Percentiles rank a stretch among this genome's conserved stretches.
Evolutionary conservation across 495 filamentous ascomycete species (phyloP).

Genomic region (Hypoxylon intermedium): DNA sequence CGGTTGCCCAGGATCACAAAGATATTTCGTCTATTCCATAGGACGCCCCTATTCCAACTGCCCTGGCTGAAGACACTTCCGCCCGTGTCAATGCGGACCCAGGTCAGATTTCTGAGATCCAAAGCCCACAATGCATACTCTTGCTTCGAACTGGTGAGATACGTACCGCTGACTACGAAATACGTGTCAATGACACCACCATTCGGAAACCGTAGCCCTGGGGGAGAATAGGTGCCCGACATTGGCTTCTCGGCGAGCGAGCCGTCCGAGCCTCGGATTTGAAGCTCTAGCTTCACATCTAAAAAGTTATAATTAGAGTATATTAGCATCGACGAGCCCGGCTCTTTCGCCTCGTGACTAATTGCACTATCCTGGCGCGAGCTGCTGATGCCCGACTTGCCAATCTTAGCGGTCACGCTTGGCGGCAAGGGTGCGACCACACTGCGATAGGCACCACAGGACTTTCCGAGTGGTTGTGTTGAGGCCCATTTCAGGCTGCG

Average conservation of each 20-base stretch:
- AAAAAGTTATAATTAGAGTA: conserved; percentile 99
- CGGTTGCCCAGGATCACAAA: conserved; percentile 96
- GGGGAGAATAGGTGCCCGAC: conserved; percentile 84
- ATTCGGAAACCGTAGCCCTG: conserved; percentile 92
- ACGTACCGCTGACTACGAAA: conserved; percentile 96
- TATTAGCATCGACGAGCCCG: conserved; percentile 87
- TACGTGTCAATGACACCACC: conserved; percentile 92
- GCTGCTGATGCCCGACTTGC: conserved; percentile 51
- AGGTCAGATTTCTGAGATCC: conserved; percentile 83
- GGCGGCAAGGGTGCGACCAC: conserved; percentile 85
- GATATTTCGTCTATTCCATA: conserved; percentile 90
- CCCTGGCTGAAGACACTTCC: conserved; percentile 92
- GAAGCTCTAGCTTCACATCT: conserved; percentile 93
- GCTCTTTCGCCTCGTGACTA: conserved; percentile 61
- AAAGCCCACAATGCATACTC: conserved; percentile 98
- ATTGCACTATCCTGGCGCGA: conserved; percentile 47
- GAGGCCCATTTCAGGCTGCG: conserved; percentile 96
- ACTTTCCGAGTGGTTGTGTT: conserved; percentile 81
- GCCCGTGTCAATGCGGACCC: conserved; percentile 96
- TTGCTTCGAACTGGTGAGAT: conserved; percentile 95
- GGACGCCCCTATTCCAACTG: conserved; percentile 93
- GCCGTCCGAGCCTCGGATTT: conserved; percentile 85
- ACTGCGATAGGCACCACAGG: conserved; percentile 94
- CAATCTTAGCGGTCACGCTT: conserved; percentile 71
- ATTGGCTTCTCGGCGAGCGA: conserved; percentile 86